Evolutionary conservation across 768 basidiomycete genomes (phyloP).

Genomic region (Galerina sulciceps): DNA sequence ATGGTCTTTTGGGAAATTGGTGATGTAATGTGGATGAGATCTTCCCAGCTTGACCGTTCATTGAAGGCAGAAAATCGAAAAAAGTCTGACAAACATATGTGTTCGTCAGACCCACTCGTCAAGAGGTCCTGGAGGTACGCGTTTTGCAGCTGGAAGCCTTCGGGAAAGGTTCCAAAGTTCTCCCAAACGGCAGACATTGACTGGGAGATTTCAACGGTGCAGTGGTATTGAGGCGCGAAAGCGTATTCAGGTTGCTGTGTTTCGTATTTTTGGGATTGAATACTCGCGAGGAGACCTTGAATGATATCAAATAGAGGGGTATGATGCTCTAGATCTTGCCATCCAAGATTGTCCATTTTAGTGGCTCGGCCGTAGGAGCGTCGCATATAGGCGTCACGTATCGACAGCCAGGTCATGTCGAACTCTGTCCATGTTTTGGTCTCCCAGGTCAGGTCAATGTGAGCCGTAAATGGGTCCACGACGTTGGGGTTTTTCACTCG

Average conservation of each 20-base stretch:
- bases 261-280: not conserved
- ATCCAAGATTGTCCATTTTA: not conserved
- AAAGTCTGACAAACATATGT: not conserved
- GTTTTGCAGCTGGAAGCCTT: too few species aligned
- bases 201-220: not conserved
- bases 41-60: not conserved
- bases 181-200: too few species aligned
- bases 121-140: conserved; percentile 2
- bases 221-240: conserved; percentile 1
- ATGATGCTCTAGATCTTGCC: not conserved
- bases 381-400: not conserved
- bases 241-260: not conserved
- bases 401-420: conserved; percentile 4
- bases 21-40: too few species aligned
- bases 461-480: too few species aligned
- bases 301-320: conserved; percentile 2
- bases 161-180: too few species aligned
- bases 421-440: not conserved
- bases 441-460: not conserved
- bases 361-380: not conserved
- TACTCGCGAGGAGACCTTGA: not conserved
- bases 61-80: not conserved
- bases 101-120: not conserved
- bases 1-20: not conserved
- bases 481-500: too few species aligned